These are phyloP conservation scores for Alternaria consortialis DNA, from an alignment of 2,329 filamentous ascomycete genomes.

Conservation along the genomic window DNA sequence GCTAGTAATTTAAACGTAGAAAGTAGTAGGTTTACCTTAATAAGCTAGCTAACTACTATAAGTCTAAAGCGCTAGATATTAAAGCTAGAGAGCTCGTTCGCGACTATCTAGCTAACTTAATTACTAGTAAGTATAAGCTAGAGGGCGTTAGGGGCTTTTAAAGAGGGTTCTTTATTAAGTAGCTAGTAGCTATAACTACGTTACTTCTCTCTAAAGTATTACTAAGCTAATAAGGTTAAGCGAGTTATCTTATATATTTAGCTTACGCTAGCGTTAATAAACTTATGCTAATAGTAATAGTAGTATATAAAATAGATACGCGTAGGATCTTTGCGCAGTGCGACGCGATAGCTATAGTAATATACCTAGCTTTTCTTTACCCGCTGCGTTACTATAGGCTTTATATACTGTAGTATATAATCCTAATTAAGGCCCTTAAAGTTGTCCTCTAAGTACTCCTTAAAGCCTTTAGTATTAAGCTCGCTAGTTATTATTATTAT, in stretches of 20 bases:
- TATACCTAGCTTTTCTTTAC: slow-evolving; percentile 7
- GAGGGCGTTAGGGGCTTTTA: background rate
- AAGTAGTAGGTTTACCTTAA: too few relatives aligned
- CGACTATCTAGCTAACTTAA: too few relatives aligned
- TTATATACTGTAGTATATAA: background rate
- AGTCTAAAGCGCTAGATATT: too few relatives aligned
- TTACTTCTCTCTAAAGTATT: background rate
- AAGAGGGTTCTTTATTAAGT: too few relatives aligned
- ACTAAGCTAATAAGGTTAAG: background rate
- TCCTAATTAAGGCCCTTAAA: slow-evolving; percentile 8
- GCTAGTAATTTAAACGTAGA: too few relatives aligned
- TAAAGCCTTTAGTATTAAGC: background rate
- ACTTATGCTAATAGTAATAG: background rate
- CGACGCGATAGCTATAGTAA: slow-evolving; percentile 5
- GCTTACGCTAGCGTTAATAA: background rate
- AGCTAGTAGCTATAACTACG: background rate
- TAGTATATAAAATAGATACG: slow-evolving; percentile 1
- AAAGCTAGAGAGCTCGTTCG: too few relatives aligned
- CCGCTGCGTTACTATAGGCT: slow-evolving; percentile 3
- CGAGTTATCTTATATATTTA: background rate
- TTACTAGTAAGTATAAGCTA: too few relatives aligned
- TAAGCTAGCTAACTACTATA: too few relatives aligned
- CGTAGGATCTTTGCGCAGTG: background rate
- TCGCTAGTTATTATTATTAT: too few relatives aligned
- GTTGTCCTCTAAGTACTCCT: slow-evolving; percentile 5